Conservation (phyloP, 2,329 filamentous ascomycete genomes). For the Ceratocystis variospora region DNA sequence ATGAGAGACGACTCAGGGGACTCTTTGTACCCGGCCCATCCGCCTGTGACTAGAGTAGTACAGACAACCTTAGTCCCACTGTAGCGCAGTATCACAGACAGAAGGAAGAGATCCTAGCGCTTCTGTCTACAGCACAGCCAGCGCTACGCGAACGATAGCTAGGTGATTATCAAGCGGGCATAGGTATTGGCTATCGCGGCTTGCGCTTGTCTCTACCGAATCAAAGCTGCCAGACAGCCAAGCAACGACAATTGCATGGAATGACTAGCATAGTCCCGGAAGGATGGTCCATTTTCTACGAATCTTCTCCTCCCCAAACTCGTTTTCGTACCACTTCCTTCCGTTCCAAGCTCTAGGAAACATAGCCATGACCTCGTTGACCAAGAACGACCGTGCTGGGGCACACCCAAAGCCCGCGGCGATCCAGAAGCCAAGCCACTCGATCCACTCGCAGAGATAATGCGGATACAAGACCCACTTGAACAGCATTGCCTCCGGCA, state of each 20-base stretch:
- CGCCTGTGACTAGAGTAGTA: neutral
- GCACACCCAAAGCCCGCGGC: constrained; percentile 51
- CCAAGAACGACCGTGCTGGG: constrained; percentile 66
- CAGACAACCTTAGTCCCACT: neutral
- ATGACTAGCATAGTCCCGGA: constrained; percentile 33
- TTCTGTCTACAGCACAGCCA: neutral
- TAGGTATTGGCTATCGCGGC: no score
- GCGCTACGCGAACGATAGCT: neutral
- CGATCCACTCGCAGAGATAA: constrained; percentile 92
- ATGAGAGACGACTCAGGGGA: neutral
- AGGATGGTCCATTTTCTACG: constrained; percentile 59
- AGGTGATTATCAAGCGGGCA: no score
- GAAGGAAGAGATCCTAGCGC: neutral
- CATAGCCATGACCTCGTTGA: constrained; percentile 88
- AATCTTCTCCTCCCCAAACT: constrained; percentile 75
- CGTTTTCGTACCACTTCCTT: constrained; percentile 71
- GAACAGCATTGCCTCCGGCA: constrained; percentile 76
- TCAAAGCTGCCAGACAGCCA: no score
- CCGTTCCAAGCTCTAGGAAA: constrained; percentile 71
- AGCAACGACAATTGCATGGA: neutral
- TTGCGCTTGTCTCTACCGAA: no score
- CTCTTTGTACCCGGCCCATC: neutral
- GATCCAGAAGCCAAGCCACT: constrained; percentile 85
- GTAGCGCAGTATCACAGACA: neutral
- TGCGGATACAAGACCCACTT: constrained; percentile 75